Conservation (phyloP, 73 alveolate genomes). For the Paramecium sexaurelia region DNA sequence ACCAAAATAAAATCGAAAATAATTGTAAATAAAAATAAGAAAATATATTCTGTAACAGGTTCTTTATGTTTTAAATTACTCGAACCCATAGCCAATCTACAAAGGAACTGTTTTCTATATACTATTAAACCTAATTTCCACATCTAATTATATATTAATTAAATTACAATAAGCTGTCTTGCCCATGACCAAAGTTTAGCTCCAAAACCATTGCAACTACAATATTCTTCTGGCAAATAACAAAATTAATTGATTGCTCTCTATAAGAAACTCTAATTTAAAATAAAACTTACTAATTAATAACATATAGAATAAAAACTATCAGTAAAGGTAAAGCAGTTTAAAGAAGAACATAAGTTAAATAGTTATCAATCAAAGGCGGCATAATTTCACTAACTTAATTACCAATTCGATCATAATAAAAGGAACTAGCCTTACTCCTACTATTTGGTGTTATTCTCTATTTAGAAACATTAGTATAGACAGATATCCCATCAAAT, state of each 20-base stretch:
- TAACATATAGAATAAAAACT: background rate
- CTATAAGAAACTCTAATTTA: background rate
- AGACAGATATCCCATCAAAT: constrained; percentile 24
- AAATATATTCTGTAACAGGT: constrained; percentile 22
- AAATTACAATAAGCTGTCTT: constrained; percentile 16
- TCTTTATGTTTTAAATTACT: constrained; percentile 49
- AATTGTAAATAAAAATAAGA: background rate
- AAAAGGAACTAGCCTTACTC: constrained; percentile 26
- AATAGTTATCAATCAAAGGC: background rate
- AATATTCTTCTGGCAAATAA: background rate
- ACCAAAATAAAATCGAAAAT: background rate
- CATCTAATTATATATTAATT: background rate
- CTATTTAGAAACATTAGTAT: background rate
- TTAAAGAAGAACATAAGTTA: background rate
- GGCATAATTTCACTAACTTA: constrained; percentile 36
- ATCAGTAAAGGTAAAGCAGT: background rate
- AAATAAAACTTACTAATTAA: background rate
- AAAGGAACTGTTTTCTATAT: background rate
- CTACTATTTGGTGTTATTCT: background rate
- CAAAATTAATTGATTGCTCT: constrained; percentile 1
- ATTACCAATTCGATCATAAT: constrained; percentile 55
- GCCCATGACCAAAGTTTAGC: constrained; percentile 58
- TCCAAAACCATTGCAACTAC: constrained; percentile 43
- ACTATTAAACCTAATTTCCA: constrained; percentile 12
- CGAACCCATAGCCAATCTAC: constrained; percentile 26